A percentile compares a stretch with the other conserved stretches of the same genome.
These are phyloP conservation scores for Artemisia tridentata DNA, from an alignment of 129 eudicot genomes.

Conservation along the genomic window DNA sequence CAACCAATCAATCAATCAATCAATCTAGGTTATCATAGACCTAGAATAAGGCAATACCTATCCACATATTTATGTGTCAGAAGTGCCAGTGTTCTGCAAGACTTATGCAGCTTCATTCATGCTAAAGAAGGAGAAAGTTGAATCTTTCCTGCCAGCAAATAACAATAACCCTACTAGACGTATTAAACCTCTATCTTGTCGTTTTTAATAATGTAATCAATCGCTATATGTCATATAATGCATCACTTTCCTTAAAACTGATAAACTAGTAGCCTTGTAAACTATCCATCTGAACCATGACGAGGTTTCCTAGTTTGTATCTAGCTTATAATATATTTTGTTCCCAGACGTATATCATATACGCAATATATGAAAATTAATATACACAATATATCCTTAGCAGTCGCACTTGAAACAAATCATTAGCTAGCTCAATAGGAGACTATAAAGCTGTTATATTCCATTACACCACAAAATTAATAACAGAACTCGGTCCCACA, in stretches of 20 bases:
- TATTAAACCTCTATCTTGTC: constrained; percentile 1
- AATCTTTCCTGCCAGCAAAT: not conserved
- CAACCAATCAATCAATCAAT: too few species aligned
- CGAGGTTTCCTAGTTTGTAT: not conserved
- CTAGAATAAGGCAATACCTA: not conserved
- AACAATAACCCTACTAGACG: not conserved
- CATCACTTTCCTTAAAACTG: not conserved
- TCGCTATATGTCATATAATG: not conserved
- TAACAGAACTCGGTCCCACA: too few species aligned
- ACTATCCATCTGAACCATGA: not conserved
- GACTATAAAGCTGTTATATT: too few species aligned
- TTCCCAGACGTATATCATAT: not conserved
- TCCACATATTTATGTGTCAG: not conserved
- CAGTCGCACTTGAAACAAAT: too few species aligned
- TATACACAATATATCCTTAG: too few species aligned
- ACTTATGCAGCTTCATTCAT: constrained; percentile 3
- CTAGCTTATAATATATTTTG: not conserved
- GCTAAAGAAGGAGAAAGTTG: constrained; percentile 1
- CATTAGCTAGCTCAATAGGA: too few species aligned
- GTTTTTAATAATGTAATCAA: constrained; percentile 11
- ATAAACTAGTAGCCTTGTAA: not conserved
- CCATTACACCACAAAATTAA: too few species aligned
- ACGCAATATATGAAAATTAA: too few species aligned
- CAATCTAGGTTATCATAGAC: too few species aligned
- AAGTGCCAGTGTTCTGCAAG: not conserved